Evolutionary conservation across 371 early-diverging fungal species (phyloP), one percentile per base, ranked within the genome.

Genomic region (Mortierella sp.): DNA sequence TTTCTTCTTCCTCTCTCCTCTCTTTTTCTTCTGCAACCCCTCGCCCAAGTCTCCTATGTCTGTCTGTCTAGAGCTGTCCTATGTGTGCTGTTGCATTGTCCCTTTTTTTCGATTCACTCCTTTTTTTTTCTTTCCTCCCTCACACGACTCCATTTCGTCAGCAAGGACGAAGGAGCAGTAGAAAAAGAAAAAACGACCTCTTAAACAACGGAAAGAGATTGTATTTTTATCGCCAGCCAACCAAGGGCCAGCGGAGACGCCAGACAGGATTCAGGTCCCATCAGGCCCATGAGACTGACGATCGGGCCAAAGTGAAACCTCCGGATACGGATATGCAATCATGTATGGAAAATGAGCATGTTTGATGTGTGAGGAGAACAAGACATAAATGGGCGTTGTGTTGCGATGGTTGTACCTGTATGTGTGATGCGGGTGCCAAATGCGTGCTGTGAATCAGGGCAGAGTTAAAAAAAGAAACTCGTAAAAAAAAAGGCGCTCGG

Each of bases 271-370:
- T 31, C 31, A 31, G 14, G 59, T 55, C 48, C 43, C 43, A 40
- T 54, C n/a, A 54, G 43, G 43, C 43, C 57, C 57, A 57, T 3
- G 13, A 9, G 11, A 28, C 43, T 4, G 59, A 31, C 19, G 64
- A 64, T 64, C 64, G 64, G 37, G 64, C 9, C 21, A 64, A 64
- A 37, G 64, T 64, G 64, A 64, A 21, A 64, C 64, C 64, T 34
- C 37, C 37, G 64, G 64, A 64, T 59, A 31, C 34, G 64, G 64
- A 64, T 59, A 31, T 19, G 37, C 43, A 40, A 40, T 40, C 43
- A 40, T 40, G 43, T 4, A 40, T 40, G 19, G 40, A 5, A 37
- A 37, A 61, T 14, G 40, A 37, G 64, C 37, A 9, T 46, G 48
- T 46, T 46, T 64, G 21, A 21, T 40, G 43, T 40, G 43, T 40